These are phyloP conservation scores for Medakamo hakoo DNA, from an alignment of 139 green algal species.

Conservation along the genomic window DNA sequence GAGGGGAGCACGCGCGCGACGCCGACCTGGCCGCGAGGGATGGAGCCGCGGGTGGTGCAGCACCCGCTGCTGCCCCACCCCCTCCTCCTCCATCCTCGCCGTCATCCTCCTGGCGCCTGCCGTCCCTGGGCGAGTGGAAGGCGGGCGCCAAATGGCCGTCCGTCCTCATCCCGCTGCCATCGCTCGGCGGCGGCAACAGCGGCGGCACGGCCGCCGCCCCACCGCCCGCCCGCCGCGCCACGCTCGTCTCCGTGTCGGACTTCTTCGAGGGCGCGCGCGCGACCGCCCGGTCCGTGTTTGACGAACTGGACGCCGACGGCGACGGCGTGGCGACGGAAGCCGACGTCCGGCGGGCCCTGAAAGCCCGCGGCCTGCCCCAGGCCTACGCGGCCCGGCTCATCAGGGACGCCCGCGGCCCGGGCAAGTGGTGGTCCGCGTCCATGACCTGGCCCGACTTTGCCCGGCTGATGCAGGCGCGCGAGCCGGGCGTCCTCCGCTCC, in stretches of 20 bases:
- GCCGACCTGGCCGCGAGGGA: too few relatives aligned
- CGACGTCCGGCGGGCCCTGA: constrained; percentile 36
- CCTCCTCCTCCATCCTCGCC: too few relatives aligned
- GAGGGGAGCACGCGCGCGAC: too few relatives aligned
- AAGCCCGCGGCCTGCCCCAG: constrained; percentile 27
- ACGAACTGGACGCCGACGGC: constrained; percentile 33
- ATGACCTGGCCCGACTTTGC: constrained; percentile 48
- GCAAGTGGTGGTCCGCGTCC: constrained; percentile 18
- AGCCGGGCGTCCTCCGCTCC: constrained; percentile 36
- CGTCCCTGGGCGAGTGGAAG: too few relatives aligned
- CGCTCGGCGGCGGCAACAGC: too few relatives aligned
- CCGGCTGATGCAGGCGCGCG: constrained; percentile 32
- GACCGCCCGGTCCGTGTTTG: constrained; percentile 18
- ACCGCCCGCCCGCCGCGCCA: too few relatives aligned
- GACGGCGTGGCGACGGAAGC: constrained; percentile 34
- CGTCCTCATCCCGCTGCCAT: too few relatives aligned
- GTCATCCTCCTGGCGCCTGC: too few relatives aligned
- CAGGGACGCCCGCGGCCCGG: constrained; percentile 9
- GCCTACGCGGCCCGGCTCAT: constrained; percentile 35
- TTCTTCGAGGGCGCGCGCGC: background rate
- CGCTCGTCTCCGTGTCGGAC: background rate
- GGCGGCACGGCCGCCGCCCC: too few relatives aligned
- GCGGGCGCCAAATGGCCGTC: too few relatives aligned
- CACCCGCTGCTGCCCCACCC: too few relatives aligned
- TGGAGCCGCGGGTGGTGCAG: too few relatives aligned